Evolutionary conservation across 345 rosid genomes (phyloP), one percentile per base, ranked within the genome.

Genomic region (Pelargonium nanum): DNA sequence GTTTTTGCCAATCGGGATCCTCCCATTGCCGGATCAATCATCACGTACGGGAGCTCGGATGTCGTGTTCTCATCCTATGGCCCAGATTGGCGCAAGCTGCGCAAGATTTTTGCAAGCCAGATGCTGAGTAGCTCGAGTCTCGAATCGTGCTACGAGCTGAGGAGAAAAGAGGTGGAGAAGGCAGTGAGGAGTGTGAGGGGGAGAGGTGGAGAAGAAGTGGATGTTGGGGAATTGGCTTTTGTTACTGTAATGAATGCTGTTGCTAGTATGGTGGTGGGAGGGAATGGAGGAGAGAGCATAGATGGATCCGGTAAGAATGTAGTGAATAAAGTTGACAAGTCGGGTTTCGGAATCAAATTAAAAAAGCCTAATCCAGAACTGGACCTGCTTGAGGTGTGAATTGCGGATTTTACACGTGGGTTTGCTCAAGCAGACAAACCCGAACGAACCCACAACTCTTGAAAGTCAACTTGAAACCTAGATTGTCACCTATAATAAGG

Each of bases 41-140:
- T 54, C 57, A 28, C 78, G 32, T 71, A 62, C 24, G 69, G 75
- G 17, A 68, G 67, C 15, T 64, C 68, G 1, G 78, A 71, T 9
- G 71, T 77, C 6, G 73, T 58, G 0, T 71, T 68, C 13, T 56
- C 60, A 0, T 40, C 71, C n/a, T 45, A 71, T 8, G 71, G 78
- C 13, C 56, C 59, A 5, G 22, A 51, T 4, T 77, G 81, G 76
- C 52, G 26, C 24, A 62, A 1, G 19, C 30, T 74, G 24, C 58
- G 81, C 13, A 71, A 57, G 64, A 23, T 74, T 12, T 70, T 68
- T 6, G 72, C 62, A 8, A 25, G 24, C 0, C 65, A 71, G 61
- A 51, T 78, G 74, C 60, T 68, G 26, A 65, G 76, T 60, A 53
- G 12, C 0, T 45, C 53, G 0, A 72, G 26, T 22, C 62, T 75